Evolutionary conservation across 2,329 filamentous ascomycete species (phyloP).

Genomic region (Aspergillus sp.): DNA sequence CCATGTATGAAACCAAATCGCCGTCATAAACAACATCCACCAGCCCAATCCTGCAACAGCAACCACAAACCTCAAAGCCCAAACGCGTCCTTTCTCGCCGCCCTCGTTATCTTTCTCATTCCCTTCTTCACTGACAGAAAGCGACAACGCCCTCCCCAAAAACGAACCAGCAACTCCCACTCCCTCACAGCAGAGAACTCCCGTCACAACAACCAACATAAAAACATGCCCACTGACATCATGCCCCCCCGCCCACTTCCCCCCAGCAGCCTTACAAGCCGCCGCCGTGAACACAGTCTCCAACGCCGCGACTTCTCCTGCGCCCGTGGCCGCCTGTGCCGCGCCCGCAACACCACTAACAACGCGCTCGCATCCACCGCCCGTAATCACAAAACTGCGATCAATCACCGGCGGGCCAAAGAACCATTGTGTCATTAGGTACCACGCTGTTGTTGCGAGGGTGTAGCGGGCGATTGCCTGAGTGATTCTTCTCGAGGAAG

Average conservation of each 20-base stretch:
- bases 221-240: constrained; percentile 97
- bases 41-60: constrained; percentile 63
- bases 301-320: constrained; percentile 23
- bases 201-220: constrained; percentile 75
- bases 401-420: constrained; percentile 90
- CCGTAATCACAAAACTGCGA: constrained; percentile 78
- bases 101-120: constrained; percentile 28
- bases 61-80: constrained; percentile 42
- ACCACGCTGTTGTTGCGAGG: constrained; percentile 70
- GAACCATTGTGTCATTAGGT: constrained; percentile 90
- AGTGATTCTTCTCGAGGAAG: constrained; percentile 45
- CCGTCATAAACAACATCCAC: constrained; percentile 99
- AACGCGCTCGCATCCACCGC: constrained; percentile 68
- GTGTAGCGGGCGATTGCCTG: constrained; percentile 63
- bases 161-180: constrained; percentile 41
- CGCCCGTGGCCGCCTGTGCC: neutral
- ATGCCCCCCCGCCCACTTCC: constrained; percentile 84
- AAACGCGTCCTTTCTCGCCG: constrained; percentile 44
- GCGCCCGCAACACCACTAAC: constrained; percentile 37
- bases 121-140: constrained; percentile 42
- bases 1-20: constrained; percentile 98
- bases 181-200: constrained; percentile 75
- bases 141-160: neutral
- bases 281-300: constrained; percentile 60
- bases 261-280: constrained; percentile 76